Evolutionary conservation across 1,139 yeast genomes (phyloP).

Genomic region (Pichia inconspicua): DNA sequence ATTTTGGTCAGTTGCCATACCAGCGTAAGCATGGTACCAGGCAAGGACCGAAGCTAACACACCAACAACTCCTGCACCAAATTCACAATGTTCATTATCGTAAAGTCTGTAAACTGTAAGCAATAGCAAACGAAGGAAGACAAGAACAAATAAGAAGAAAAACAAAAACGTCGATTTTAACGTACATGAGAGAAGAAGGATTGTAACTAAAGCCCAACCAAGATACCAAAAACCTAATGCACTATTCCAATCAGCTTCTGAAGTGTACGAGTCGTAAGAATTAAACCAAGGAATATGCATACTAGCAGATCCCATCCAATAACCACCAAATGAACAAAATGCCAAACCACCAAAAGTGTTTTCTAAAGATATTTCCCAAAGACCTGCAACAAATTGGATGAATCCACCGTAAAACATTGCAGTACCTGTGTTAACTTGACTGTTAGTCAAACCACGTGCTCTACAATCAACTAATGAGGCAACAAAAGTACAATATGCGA

Average conservation of each 20-base stretch:
- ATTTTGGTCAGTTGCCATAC: constrained; percentile 68
- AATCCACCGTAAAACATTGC: constrained; percentile 83
- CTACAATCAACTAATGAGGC: constrained; percentile 55
- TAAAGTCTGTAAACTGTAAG: constrained; percentile 41
- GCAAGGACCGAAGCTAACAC: constrained; percentile 68
- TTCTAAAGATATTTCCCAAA: constrained; percentile 67
- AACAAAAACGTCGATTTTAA: constrained; percentile 74
- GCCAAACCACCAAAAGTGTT: constrained; percentile 91
- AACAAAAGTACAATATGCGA: constrained; percentile 80
- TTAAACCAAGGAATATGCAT: constrained; percentile 67
- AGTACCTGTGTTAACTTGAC: constrained; percentile 57
- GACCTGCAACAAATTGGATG: constrained; percentile 64
- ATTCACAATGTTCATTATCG: constrained; percentile 26
- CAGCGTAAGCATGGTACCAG: constrained; percentile 88
- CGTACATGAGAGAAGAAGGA: constrained; percentile 56
- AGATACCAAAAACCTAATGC: constrained; percentile 69
- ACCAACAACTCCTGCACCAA: constrained; percentile 73
- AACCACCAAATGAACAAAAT: constrained; percentile 74
- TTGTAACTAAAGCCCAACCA: constrained; percentile 77
- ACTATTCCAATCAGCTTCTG: constrained; percentile 33
- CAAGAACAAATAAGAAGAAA: constrained; percentile 54
- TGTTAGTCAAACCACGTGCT: constrained; percentile 48
- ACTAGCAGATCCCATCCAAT: constrained; percentile 76
- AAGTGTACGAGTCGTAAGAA: constrained; percentile 41
- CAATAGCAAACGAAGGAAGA: constrained; percentile 59